Evolutionary conservation across 2,329 filamentous ascomycete genomes (phyloP).

Genomic region (Aspergillus sp.): DNA sequence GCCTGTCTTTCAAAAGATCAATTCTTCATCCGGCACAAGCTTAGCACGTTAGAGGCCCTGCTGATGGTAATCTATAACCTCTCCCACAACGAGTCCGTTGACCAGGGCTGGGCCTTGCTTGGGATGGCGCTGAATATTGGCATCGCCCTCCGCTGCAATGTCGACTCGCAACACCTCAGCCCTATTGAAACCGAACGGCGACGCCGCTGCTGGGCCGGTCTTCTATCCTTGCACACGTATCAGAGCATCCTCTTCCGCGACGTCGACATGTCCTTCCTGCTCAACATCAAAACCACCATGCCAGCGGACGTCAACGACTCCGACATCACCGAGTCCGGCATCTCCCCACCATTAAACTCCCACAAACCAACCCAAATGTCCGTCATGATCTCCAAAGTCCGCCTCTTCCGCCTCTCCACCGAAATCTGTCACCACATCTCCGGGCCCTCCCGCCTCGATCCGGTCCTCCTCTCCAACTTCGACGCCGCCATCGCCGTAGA

Average conservation of each 20-base stretch:
- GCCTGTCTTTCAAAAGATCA: conserved; percentile 29
- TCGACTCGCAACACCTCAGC: conserved; percentile 17
- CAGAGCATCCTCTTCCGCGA: conserved; percentile 29
- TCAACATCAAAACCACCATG: conserved; percentile 18
- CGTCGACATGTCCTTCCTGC: conserved; percentile 19
- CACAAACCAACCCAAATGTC: conserved; percentile 32
- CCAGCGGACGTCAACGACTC: conserved; percentile 28
- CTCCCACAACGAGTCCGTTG: conserved; percentile 25
- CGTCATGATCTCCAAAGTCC: conserved; percentile 30
- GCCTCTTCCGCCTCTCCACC: conserved; percentile 27
- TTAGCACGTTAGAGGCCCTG: conserved; percentile 31
- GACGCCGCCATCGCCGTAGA: conserved; percentile 19
- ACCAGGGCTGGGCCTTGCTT: conserved; percentile 30
- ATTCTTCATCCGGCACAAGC: conserved; percentile 28
- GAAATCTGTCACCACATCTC: conserved; percentile 25
- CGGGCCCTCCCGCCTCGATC: conserved; percentile 7
- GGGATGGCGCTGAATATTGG: conserved; percentile 30
- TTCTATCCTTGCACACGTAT: conserved; percentile 33
- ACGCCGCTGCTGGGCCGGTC: conserved; percentile 32
- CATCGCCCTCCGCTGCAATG: conserved; percentile 30
- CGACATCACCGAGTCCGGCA: conserved; percentile 15
- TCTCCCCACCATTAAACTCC: conserved; percentile 9
- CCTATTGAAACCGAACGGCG: conserved; percentile 26
- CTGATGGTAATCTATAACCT: conserved; percentile 32
- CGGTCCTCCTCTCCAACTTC: conserved; percentile 4